Evolutionary conservation across 73 alveolate species (phyloP).

Genomic region (Paramecium tetraurelia): DNA sequence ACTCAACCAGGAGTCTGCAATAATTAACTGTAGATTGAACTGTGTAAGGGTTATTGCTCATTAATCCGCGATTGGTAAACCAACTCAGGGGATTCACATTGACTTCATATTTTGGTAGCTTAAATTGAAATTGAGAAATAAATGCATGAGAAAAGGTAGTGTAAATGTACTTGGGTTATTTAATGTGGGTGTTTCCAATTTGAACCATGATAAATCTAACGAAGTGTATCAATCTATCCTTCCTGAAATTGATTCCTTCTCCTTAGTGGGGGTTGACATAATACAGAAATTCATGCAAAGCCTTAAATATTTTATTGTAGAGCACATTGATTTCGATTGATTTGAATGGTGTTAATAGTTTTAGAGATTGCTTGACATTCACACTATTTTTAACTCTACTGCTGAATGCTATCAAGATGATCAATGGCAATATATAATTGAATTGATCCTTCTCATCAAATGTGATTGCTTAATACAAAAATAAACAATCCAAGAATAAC

Average conservation of each 20-base stretch:
- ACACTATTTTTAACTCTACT: neutral
- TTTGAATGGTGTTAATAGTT: neutral
- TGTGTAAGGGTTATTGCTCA: neutral
- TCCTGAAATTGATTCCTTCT: neutral
- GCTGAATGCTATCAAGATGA: neutral
- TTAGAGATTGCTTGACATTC: neutral
- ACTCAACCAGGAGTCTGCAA: neutral
- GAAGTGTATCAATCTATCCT: neutral
- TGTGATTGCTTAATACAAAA: neutral
- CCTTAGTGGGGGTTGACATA: neutral
- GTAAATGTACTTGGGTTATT: neutral
- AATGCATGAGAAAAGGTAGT: neutral
- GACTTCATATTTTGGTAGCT: neutral
- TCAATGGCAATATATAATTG: neutral
- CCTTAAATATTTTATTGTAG: neutral
- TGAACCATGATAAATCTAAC: neutral
- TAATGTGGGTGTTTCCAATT: neutral
- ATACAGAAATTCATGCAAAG: neutral
- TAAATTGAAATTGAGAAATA: neutral
- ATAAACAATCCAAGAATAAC: constrained; percentile 1
- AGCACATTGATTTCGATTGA: neutral
- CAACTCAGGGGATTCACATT: neutral
- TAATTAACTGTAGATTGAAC: neutral
- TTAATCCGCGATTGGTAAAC: neutral
- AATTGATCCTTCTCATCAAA: constrained; percentile 4